Conservation (phyloP, 495 filamentous ascomycete species). For the Geoglossum glabrum region DNA sequence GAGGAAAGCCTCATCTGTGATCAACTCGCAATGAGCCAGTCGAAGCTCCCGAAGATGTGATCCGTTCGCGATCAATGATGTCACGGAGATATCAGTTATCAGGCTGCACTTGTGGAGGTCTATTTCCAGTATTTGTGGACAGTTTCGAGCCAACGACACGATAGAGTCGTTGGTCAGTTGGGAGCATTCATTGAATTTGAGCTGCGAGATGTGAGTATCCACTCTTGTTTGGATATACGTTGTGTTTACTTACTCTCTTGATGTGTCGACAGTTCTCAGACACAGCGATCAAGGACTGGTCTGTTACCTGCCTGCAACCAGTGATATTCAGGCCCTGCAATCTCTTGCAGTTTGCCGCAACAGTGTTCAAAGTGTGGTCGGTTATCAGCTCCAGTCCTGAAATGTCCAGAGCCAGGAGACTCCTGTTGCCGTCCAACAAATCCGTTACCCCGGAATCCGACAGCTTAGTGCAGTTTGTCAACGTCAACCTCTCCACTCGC, state of each 20-base stretch:
- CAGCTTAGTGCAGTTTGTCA: constrained; percentile 73
- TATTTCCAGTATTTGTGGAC: constrained; percentile 84
- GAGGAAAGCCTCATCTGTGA: constrained; percentile 73
- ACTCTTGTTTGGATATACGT: not conserved
- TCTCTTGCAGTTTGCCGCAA: constrained; percentile 60
- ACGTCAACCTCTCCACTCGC: constrained; percentile 76
- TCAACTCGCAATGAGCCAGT: constrained; percentile 59
- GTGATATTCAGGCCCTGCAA: constrained; percentile 91
- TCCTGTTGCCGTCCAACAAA: constrained; percentile 57
- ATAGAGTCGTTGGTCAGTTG: constrained; percentile 65
- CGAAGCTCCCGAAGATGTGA: constrained; percentile 73
- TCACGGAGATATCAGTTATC: constrained; percentile 63
- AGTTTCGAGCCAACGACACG: constrained; percentile 66
- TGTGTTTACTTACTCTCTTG: constrained; percentile 45
- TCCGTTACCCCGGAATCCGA: constrained; percentile 67
- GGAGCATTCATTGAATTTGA: constrained; percentile 81
- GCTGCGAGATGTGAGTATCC: constrained; percentile 26
- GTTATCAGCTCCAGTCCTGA: constrained; percentile 64
- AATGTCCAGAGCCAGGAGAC: constrained; percentile 79
- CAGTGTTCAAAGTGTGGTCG: constrained; percentile 57
- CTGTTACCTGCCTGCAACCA: constrained; percentile 63
- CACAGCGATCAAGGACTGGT: constrained; percentile 63
- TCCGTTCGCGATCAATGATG: constrained; percentile 51
- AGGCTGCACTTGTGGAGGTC: constrained; percentile 74
- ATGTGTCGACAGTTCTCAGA: constrained; percentile 68